Evolutionary conservation across 179 eudicot species (phyloP).

Genomic region (Drosera spatulata): DNA sequence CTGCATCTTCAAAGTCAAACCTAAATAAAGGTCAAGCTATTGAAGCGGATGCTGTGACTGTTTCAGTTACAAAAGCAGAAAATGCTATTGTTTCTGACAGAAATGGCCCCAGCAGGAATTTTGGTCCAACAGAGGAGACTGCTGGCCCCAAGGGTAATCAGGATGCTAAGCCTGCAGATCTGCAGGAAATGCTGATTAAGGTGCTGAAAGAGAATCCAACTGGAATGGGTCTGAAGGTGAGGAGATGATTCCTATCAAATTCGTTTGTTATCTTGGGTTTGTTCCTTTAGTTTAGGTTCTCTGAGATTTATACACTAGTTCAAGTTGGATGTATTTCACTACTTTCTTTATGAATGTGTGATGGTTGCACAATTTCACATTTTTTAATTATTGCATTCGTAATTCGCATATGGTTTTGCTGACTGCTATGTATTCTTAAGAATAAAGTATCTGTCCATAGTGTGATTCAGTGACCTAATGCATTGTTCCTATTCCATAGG

Average conservation of each 20-base stretch:
- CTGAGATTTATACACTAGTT: slow-evolving; percentile 1
- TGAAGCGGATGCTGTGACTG: slow-evolving; percentile 24
- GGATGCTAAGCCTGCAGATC: slow-evolving; percentile 39
- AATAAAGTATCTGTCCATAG: not conserved
- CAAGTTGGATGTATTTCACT: not conserved
- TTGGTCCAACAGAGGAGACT: slow-evolving; percentile 25
- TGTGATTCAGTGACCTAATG: not conserved
- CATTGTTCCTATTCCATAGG: slow-evolving; percentile 26
- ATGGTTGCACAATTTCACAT: too few species aligned
- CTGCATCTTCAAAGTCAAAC: slow-evolving; percentile 52
- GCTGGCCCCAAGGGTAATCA: slow-evolving; percentile 19
- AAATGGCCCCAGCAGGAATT: slow-evolving; percentile 26
- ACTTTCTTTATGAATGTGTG: not conserved
- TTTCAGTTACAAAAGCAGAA: slow-evolving; percentile 28
- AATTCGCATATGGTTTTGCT: too few species aligned
- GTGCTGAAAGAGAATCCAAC: slow-evolving; percentile 58
- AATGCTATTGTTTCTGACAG: slow-evolving; percentile 32
- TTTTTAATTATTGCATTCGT: not conserved
- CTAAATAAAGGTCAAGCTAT: slow-evolving; percentile 25
- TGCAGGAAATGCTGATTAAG: slow-evolving; percentile 48
- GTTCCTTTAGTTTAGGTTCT: slow-evolving; percentile 1
- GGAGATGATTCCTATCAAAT: slow-evolving; percentile 1
- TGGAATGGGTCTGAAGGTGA: slow-evolving; percentile 89
- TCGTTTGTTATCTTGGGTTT: not conserved
- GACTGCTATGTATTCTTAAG: too few species aligned